These are phyloP conservation scores for Malassezia cuniculi DNA, from an alignment of 1,284 basidiomycete species.

Conservation along the genomic window DNA sequence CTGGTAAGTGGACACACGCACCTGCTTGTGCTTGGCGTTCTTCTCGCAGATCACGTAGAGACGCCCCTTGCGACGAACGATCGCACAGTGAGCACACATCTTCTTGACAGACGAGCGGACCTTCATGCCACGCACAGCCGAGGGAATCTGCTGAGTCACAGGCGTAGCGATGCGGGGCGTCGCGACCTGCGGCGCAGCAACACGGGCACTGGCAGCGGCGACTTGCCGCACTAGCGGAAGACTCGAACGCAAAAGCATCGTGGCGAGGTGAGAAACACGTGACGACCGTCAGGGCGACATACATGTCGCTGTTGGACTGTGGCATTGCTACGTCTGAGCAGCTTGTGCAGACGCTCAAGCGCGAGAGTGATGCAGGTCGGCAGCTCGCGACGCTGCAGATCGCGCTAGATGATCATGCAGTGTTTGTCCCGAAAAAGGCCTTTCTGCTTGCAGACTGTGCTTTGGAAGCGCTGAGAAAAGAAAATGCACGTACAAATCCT, in stretches of 20 bases:
- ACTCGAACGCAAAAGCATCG: constrained; percentile 17
- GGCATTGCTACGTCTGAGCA: constrained; percentile 30
- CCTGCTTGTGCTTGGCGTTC: constrained; percentile 97
- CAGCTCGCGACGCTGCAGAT: constrained; percentile 17
- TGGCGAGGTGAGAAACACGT: background rate
- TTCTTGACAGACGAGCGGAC: constrained; percentile 82
- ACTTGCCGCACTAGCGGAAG: constrained; percentile 13
- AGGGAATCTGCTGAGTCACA: no score
- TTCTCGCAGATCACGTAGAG: constrained; percentile 86
- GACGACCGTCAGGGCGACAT: background rate
- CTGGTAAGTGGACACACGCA: constrained; percentile 48
- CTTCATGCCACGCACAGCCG: constrained; percentile 67
- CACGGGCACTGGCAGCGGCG: constrained; percentile 11
- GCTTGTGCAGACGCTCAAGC: constrained; percentile 27
- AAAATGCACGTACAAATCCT: background rate
- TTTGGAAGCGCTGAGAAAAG: constrained; percentile 17
- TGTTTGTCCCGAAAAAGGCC: constrained; percentile 25
- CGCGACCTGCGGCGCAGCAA: no score
- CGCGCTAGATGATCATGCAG: constrained; percentile 15
- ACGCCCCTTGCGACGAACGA: constrained; percentile 61
- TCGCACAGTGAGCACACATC: constrained; percentile 46
- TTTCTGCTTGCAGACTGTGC: constrained; percentile 25
- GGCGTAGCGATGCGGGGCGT: no score
- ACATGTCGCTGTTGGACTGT: constrained; percentile 14
- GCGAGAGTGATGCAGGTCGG: background rate